Evolutionary conservation across 768 basidiomycete species (phyloP), one percentile per base, ranked within the genome.

Genomic region (Serendipita vermifera): DNA sequence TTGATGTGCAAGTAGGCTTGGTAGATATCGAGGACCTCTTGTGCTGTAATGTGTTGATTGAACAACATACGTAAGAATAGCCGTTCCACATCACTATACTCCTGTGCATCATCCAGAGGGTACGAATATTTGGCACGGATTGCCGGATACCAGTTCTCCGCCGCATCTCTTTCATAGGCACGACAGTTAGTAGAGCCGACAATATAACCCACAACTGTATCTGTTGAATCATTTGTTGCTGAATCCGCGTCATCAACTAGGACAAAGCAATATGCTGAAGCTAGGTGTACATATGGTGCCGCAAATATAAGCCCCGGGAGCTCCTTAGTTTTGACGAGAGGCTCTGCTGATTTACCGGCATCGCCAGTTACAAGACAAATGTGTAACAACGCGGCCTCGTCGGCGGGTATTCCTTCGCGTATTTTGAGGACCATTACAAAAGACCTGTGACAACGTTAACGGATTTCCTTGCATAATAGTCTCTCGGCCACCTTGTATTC

Each of bases 311-410:
- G 73, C 4, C 86, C 85, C 9, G 78, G 80, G 33, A 87, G 77
- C 61, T 84, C 81, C 11, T 71, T 71, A 61, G 73, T 75, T 35
- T 77, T 76, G 68, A 87, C 82, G 27, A 80, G 70, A 35, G 61
- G 62, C 65, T 79, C 78, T 33, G 83, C 83, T 57, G 82, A 81
- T 60, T 69, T 70, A 43, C 87, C 86, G 17, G 82, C 83, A 55
- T 83, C 75, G n/a, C 77, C 83, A 3, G 86, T 88, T 55, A 82
- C 71, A 27, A 90, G 73, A 66, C 87, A 89, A 61, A 89, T 84
- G 51, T 68, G 73, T 56, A 82, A 83, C 43, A 89, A 69, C 0
- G 79, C 73, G 2, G 71, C 65, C 15, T 70, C 72, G 62, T 88
- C 86, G 14, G 66, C 68, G 57, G 73, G 71, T 20, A 71, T 75